phyloP scores from a whole-genome alignment of 495 filamentous ascomycete species.

The Astrocystis sublimbata region DNA sequence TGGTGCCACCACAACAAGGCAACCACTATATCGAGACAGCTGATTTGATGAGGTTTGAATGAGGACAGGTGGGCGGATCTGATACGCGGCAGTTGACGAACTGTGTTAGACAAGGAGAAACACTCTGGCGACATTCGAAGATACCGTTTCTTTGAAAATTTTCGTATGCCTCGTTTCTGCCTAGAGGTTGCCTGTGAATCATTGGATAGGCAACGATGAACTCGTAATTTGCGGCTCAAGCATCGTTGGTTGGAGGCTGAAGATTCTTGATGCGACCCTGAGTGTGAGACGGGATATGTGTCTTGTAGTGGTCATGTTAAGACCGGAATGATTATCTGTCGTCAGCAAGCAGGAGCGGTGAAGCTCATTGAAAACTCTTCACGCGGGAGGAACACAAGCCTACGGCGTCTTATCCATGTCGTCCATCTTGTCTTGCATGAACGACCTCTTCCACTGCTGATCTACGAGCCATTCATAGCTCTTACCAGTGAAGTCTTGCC shows the following conservation, averaged over 20 bases:
- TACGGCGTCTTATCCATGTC: too few relatives aligned
- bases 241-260: background rate
- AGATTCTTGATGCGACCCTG: background rate
- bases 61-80: background rate
- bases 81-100: background rate
- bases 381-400: too few relatives aligned
- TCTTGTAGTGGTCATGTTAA: background rate
- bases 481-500: background rate
- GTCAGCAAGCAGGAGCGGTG: background rate
- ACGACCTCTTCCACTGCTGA: background rate
- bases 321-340: background rate
- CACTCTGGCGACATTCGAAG: background rate
- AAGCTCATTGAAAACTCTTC: too few relatives aligned
- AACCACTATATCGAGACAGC: background rate
- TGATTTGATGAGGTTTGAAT: background rate
- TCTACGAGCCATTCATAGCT: background rate
- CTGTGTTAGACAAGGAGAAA: background rate
- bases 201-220: background rate
- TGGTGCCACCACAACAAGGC: background rate
- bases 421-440: background rate
- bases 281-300: background rate
- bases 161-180: background rate
- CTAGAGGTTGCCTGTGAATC: background rate
- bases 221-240: background rate
- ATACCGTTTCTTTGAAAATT: background rate